These are phyloP conservation scores for Cyclotella sp. DNA, from an alignment of 108 stramenopile species.

Conservation along the genomic window DNA sequence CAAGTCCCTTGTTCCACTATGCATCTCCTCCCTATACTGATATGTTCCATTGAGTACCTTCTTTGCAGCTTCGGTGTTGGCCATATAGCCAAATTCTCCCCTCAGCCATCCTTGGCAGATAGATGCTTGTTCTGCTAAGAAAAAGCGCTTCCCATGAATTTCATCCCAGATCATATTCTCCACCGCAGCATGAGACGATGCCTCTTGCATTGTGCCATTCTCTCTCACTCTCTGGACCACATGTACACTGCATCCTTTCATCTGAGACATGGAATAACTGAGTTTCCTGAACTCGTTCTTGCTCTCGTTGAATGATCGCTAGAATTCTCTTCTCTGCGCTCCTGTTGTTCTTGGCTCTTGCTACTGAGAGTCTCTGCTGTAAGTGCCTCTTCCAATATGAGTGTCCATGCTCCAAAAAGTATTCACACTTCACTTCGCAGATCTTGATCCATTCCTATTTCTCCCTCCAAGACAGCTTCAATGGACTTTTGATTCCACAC, in stretches of 20 bases:
- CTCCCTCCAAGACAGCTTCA: background rate
- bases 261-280: slow-evolving; percentile 6
- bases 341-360: background rate
- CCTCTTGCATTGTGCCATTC: background rate
- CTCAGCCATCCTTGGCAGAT: no score
- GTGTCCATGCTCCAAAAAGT: slow-evolving; percentile 15
- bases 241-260: background rate
- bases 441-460: background rate
- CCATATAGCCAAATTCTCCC: no score
- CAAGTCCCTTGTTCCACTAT: background rate
- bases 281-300: slow-evolving; percentile 16
- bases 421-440: slow-evolving; percentile 18
- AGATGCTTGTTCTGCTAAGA: no score
- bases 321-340: slow-evolving; percentile 18
- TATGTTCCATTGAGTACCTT: no score
- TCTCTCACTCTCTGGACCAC: background rate
- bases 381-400: slow-evolving; percentile 16
- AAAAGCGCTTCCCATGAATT: no score
- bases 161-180: background rate
- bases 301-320: slow-evolving; percentile 29
- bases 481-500: background rate
- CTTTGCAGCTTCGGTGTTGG: background rate
- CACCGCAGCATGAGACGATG: background rate
- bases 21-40: slow-evolving; percentile 10
- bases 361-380: background rate